Evolutionary conservation across 495 filamentous ascomycete genomes (phyloP), one percentile per base, ranked within the genome.

Genomic region (Xanthoparmelia taractica): DNA sequence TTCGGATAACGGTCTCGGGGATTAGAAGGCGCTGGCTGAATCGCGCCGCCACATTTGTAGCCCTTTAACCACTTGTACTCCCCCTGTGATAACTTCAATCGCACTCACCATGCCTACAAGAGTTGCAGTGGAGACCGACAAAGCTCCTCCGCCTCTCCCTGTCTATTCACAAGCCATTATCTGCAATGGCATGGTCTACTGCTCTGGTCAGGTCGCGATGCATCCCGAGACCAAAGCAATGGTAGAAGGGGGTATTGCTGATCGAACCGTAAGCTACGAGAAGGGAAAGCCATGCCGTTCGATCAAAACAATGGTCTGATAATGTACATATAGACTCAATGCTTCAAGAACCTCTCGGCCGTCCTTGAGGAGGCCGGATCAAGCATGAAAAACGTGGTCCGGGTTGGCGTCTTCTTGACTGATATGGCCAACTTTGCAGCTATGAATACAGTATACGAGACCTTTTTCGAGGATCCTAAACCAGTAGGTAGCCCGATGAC

Each of bases 361-460:
- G 78, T 91, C 36, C 81, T 91, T 50, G 77, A 83, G 62, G 87
- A 82, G 40, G 83, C 86, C 2, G 84, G 84, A 11, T 83, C 82
- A 48, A 74, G 75, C 45, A 74, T 89, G 58, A 76, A 76, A 62
- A 86, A 86, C 66, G 86, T 89, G 17, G 79, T 90, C 58, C 87
- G 89, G 72, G 82, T 84, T 66, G 87, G 83, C 65, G 82, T 89
- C 54, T 91, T 88, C 72, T 69, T 91, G 47, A 80, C 82, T 8
- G 79, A 79, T 61, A 89, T 91, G 86, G 81, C 82, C 59, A 80
- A 88, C 68, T 90, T 89, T 62, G 79, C 77, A 15, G 81, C 83
- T 52, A 84, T 89, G 82, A 88, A 85, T 63, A 75, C 75, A 47
- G 81, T 78, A 0, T 87, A 84, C 64, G 80, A 79, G 59, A 77